These are phyloP conservation scores for Acarospora socialis DNA, from an alignment of 2,329 filamentous ascomycete species.

Conservation along the genomic window DNA sequence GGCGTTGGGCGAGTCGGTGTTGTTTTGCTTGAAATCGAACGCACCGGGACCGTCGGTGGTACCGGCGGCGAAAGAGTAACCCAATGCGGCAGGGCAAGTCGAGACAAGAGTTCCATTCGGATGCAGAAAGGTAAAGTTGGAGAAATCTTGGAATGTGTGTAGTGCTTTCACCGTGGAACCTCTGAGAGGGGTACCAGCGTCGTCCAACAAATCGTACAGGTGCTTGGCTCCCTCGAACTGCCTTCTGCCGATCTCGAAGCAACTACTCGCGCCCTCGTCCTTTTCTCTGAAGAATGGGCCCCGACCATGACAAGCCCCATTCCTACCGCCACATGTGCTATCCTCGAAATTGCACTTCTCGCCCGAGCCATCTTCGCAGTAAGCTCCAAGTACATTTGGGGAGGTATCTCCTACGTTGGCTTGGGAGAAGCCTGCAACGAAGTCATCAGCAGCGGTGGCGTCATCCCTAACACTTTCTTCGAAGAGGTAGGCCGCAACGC, in stretches of 20 bases:
- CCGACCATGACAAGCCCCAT: constrained; percentile 30
- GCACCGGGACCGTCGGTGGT: constrained; percentile 83
- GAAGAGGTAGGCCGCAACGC: constrained; percentile 73
- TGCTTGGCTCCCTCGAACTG: constrained; percentile 30
- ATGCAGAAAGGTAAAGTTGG: constrained; percentile 57
- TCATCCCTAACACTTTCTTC: constrained; percentile 52
- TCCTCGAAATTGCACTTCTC: constrained; percentile 59
- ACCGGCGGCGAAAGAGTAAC: constrained; percentile 84
- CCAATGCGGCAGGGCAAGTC: constrained; percentile 77
- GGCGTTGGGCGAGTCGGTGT: constrained; percentile 54
- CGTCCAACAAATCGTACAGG: constrained; percentile 43
- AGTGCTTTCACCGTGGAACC: constrained; percentile 62
- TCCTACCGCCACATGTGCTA: constrained; percentile 54
- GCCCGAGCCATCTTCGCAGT: constrained; percentile 73
- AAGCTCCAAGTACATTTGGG: constrained; percentile 76
- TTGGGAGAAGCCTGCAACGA: constrained; percentile 86
- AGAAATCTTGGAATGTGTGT: constrained; percentile 75
- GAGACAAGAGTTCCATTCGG: constrained; percentile 54
- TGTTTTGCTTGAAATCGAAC: constrained; percentile 87
- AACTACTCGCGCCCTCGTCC: constrained; percentile 34
- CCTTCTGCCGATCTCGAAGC: constrained; percentile 34
- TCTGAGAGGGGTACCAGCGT: constrained; percentile 35
- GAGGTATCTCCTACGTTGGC: constrained; percentile 83
- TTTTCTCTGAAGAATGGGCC: constrained; percentile 31
- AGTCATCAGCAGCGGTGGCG: constrained; percentile 45